Conservation (phyloP, 495 filamentous ascomycete species). For the Geoglossum glabrum region DNA sequence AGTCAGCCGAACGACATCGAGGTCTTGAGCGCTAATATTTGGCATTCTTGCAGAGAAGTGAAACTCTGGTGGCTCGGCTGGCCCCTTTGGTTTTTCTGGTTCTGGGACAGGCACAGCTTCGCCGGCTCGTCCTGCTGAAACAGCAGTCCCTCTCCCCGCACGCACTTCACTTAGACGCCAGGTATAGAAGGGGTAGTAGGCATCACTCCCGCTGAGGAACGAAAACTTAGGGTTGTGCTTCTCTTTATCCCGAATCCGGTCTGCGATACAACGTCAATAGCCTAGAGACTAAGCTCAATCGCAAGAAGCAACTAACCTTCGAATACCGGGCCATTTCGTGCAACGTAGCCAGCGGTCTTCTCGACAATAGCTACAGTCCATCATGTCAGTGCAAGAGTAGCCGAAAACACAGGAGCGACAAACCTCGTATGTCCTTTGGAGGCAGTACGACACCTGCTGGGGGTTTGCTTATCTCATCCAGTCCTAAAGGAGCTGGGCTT, state of each 20-base stretch:
- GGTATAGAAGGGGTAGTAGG: slow-evolving; percentile 71
- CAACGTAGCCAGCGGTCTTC: slow-evolving; percentile 90
- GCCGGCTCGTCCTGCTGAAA: slow-evolving; percentile 55
- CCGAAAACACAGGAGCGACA: slow-evolving; percentile 9
- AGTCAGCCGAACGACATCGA: slow-evolving; percentile 79
- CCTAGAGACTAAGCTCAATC: not conserved
- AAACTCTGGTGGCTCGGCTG: slow-evolving; percentile 72
- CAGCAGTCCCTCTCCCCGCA: slow-evolving; percentile 58
- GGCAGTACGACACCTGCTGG: slow-evolving; percentile 71
- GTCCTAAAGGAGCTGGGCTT: slow-evolving; percentile 17
- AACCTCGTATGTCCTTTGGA: slow-evolving; percentile 59
- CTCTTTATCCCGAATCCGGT: slow-evolving; percentile 74
- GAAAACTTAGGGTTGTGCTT: slow-evolving; percentile 76
- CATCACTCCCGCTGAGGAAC: slow-evolving; percentile 62
- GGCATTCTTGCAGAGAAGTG: slow-evolving; percentile 94
- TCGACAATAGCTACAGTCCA: slow-evolving; percentile 45
- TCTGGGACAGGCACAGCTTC: slow-evolving; percentile 37
- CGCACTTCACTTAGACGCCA: slow-evolving; percentile 79
- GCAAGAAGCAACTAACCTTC: slow-evolving; percentile 34
- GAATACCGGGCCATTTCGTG: slow-evolving; percentile 62
- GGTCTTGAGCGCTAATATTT: slow-evolving; percentile 84
- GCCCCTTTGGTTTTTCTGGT: slow-evolving; percentile 54
- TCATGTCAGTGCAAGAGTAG: not conserved
- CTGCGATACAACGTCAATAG: slow-evolving; percentile 18
- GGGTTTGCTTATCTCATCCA: slow-evolving; percentile 45